A percentile compares a stretch with the other conserved stretches of the same genome.
Evolutionary conservation across 2,329 filamentous ascomycete genomes (phyloP).

Genomic region (Aspergillus arachidicola): DNA sequence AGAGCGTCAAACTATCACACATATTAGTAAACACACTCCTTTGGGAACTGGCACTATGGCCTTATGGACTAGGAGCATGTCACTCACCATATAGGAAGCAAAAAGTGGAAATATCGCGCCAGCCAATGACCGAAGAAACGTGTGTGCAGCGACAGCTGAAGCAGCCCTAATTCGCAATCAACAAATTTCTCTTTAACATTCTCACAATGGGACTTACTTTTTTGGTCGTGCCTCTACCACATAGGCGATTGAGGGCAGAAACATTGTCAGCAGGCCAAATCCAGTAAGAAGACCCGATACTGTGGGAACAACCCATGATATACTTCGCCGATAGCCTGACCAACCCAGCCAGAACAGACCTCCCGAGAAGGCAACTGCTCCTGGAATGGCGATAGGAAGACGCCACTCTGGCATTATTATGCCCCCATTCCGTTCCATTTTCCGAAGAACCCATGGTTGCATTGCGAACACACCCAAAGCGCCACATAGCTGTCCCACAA

Average conservation of each 20-base stretch:
- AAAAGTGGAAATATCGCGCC: constrained; percentile 42
- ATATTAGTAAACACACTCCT: background rate
- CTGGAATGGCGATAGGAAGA: constrained; percentile 55
- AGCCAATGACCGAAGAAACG: constrained; percentile 46
- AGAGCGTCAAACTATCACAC: constrained; percentile 44
- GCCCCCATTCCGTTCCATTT: constrained; percentile 69
- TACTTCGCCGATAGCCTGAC: constrained; percentile 58
- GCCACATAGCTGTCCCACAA: constrained; percentile 70
- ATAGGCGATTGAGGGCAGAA: constrained; percentile 60
- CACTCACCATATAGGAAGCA: constrained; percentile 34
- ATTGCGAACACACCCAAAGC: constrained; percentile 61
- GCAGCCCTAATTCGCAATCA: constrained; percentile 41
- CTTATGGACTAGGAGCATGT: no score
- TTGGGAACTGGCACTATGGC: background rate
- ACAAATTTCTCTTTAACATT: background rate
- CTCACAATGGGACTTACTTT: constrained; percentile 35
- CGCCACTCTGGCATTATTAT: constrained; percentile 61
- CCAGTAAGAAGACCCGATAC: constrained; percentile 55
- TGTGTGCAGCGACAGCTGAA: constrained; percentile 52
- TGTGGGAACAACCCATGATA: constrained; percentile 45
- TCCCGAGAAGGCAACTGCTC: constrained; percentile 54
- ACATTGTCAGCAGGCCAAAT: constrained; percentile 60
- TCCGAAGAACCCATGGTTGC: constrained; percentile 37
- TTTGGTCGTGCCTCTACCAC: constrained; percentile 62
- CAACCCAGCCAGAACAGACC: constrained; percentile 75